Evolutionary conservation across 768 basidiomycete genomes (phyloP).

Genomic region (Panaeolus cyanescens): DNA sequence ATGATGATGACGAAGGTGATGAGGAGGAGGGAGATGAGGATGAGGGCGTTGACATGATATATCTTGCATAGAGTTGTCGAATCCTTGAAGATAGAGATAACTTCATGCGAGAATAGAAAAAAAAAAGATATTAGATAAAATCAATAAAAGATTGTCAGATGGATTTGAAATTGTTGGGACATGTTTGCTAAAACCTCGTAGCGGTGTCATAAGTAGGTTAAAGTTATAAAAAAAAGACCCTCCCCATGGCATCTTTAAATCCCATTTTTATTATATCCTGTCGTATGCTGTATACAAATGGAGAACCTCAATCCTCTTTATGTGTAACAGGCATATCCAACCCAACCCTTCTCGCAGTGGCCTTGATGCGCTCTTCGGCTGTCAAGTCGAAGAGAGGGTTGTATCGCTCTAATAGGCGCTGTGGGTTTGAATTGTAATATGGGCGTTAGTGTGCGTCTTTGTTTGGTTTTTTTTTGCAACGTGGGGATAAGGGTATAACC

Average conservation of each 20-base stretch:
- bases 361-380: conserved; percentile 75
- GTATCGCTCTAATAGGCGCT: conserved; percentile 85
- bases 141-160: conserved; percentile 1
- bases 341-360: conserved; percentile 86
- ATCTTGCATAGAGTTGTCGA: conserved; percentile 2
- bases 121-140: background rate
- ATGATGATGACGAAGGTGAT: conserved; percentile 21
- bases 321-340: conserved; percentile 72
- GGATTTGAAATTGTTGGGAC: conserved; percentile 12
- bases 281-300: too few species aligned
- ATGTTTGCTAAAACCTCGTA: background rate
- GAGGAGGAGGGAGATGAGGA: conserved; percentile 31
- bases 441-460: background rate
- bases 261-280: too few species aligned
- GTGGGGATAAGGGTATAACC: background rate
- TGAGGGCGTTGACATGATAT: conserved; percentile 29
- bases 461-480: background rate
- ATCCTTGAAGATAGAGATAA: background rate
- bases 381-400: conserved; percentile 85
- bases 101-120: conserved; percentile 9
- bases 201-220: too few species aligned
- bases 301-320: background rate
- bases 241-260: too few species aligned
- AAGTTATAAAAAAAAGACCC: background rate
- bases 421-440: conserved; percentile 2